These are phyloP conservation scores for Fusarium longipes DNA, from an alignment of 2,329 filamentous ascomycete species.

Conservation along the genomic window DNA sequence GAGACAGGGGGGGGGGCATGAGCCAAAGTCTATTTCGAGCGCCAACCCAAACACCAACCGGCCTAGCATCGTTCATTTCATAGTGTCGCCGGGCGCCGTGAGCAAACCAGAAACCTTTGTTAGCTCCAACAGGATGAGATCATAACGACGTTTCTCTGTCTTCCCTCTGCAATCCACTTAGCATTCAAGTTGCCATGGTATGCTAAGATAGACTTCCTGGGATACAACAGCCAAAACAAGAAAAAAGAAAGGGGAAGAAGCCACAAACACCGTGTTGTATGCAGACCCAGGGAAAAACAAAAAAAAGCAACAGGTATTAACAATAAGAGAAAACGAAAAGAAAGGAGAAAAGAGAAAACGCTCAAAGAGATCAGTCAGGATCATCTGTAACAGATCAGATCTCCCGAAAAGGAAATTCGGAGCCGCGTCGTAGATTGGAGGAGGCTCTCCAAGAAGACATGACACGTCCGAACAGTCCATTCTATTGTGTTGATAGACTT, in stretches of 20 bases:
- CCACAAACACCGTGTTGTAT: constrained; percentile 27
- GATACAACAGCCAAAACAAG: background rate
- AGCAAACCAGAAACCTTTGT: constrained; percentile 32
- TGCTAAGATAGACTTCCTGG: constrained; percentile 5
- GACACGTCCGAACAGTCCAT: constrained; percentile 22
- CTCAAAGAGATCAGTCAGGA: constrained; percentile 16
- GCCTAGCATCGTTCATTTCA: constrained; percentile 22
- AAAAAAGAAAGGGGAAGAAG: background rate
- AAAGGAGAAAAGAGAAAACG: constrained; percentile 16
- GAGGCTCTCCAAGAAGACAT: constrained; percentile 20
- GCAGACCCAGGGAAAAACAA: background rate
- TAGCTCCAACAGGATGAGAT: constrained; percentile 30
- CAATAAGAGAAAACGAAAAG: constrained; percentile 5
- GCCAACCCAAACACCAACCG: constrained; percentile 33
- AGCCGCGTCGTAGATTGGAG: constrained; percentile 29
- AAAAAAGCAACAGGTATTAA: background rate
- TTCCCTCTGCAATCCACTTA: constrained; percentile 17
- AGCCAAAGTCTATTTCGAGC: constrained; percentile 44
- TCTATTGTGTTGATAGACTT: constrained; percentile 2
- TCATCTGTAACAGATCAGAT: constrained; percentile 24
- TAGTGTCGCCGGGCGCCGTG: constrained; percentile 40
- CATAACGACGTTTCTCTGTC: constrained; percentile 29
- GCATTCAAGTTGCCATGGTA: constrained; percentile 4
- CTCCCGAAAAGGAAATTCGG: constrained; percentile 24
- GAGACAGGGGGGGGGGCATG: no score